A percentile compares a stretch with the other conserved stretches of the same genome.
phyloP scores from a whole-genome alignment of 192 early-diverging fungal species.

The Podila minutissima region DNA sequence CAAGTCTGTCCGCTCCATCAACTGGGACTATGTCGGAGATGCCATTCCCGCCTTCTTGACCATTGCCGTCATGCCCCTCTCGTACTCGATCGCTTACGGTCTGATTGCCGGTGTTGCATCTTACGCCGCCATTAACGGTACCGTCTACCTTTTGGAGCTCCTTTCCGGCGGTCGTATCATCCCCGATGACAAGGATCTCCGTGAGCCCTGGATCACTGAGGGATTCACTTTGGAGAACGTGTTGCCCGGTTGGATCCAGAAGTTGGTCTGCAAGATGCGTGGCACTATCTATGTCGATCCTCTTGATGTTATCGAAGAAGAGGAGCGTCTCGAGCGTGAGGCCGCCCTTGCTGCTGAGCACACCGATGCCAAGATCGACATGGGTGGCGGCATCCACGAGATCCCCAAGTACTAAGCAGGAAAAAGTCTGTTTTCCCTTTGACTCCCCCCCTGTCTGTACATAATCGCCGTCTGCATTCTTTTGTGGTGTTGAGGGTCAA shows the following conservation, averaged over 20 bases:
- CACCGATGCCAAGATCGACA: conserved; percentile 1
- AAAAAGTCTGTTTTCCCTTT: background rate
- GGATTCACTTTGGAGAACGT: background rate
- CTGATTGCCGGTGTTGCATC: conserved; percentile 78
- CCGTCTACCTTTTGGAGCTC: conserved; percentile 61
- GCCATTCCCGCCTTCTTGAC: conserved; percentile 80
- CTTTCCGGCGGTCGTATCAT: conserved; percentile 60
- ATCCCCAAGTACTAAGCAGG: background rate
- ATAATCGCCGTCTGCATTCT: too few species aligned
- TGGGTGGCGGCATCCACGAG: background rate
- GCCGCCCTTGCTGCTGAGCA: background rate
- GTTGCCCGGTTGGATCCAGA: conserved; percentile 5
- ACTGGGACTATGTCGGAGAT: conserved; percentile 83
- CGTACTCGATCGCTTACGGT: conserved; percentile 84
- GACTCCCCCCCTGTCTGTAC: background rate
- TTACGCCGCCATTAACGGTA: conserved; percentile 74
- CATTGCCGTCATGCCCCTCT: conserved; percentile 78
- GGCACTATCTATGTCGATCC: conserved; percentile 8
- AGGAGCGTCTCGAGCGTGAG: conserved; percentile 13
- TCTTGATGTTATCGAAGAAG: conserved; percentile 9
- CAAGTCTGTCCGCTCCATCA: conserved; percentile 69
- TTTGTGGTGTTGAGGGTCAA: too few species aligned
- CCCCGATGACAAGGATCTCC: conserved; percentile 16
- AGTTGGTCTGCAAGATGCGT: background rate
- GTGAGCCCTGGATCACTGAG: conserved; percentile 7